phyloP scores from a whole-genome alignment of 176 grass and related monocot species.

The Rhynchospora breviuscula region DNA sequence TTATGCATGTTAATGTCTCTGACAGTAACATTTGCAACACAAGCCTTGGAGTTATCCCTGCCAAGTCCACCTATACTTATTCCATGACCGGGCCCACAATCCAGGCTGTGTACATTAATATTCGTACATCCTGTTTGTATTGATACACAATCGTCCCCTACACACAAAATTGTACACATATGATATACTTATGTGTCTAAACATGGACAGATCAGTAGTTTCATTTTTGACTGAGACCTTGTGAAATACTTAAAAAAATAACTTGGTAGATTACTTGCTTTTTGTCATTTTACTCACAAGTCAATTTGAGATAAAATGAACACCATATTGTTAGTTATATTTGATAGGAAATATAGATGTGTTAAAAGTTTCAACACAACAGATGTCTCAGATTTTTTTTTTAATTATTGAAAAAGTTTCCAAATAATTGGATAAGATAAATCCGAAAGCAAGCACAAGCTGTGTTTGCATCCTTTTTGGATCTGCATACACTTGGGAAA shows the following conservation, averaged over 20 bases:
- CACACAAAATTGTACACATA: conserved; percentile 8
- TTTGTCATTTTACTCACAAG: not conserved
- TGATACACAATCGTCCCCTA: conserved; percentile 90
- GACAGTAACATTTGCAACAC: conserved; percentile 94
- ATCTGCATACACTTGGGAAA: not conserved
- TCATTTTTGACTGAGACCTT: not conserved
- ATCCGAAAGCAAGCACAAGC: conserved; percentile 2
- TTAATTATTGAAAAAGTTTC: not conserved
- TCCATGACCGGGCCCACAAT: conserved; percentile 95
- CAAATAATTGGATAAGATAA: not conserved
- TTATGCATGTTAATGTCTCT: conserved; percentile 83
- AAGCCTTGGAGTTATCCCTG: conserved; percentile 91
- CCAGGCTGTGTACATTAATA: conserved; percentile 85
- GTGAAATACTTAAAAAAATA: not conserved
- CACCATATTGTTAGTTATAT: not conserved
- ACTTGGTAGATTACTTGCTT: not conserved
- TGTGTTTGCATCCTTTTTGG: not conserved
- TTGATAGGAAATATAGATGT: not conserved
- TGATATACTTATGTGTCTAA: not conserved
- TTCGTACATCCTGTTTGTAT: conserved; percentile 97
- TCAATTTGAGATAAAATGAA: not conserved
- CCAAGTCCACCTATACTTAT: conserved; percentile 99
- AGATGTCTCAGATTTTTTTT: not conserved
- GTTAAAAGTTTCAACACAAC: not conserved
- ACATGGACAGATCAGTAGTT: not conserved